Evolutionary conservation across 331 rosid species (phyloP).

Genomic region (Rosa hybrid): DNA sequence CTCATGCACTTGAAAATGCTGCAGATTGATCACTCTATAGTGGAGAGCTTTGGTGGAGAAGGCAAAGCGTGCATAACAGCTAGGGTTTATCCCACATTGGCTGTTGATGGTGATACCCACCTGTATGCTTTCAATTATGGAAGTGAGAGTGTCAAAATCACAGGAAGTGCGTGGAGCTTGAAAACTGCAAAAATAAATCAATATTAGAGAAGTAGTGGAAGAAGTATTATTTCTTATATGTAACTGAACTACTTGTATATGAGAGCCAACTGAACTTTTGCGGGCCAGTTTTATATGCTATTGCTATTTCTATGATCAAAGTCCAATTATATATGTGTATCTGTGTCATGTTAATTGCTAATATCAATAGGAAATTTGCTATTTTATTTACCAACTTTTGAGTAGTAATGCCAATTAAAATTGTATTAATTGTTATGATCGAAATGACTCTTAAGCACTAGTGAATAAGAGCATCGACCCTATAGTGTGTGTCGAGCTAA

Average conservation of each 20-base stretch:
- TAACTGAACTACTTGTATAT: background rate
- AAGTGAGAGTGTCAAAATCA: slow-evolving; percentile 36
- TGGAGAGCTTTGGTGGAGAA: slow-evolving; percentile 70
- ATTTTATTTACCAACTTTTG: too few relatives aligned
- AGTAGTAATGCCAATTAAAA: too few relatives aligned
- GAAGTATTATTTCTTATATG: background rate
- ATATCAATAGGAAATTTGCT: too few relatives aligned
- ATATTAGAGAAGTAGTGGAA: background rate
- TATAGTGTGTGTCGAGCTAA: too few relatives aligned
- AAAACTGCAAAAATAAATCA: slow-evolving; percentile 45
- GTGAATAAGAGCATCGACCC: too few relatives aligned
- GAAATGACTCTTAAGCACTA: too few relatives aligned
- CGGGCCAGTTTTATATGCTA: background rate
- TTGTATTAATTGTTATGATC: too few relatives aligned
- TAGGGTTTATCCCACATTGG: slow-evolving; percentile 68
- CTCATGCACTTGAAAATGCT: background rate
- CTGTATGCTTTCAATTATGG: slow-evolving; percentile 68
- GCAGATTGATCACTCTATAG: slow-evolving; percentile 73
- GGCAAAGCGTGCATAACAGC: slow-evolving; percentile 60
- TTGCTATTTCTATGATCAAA: background rate
- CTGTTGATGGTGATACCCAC: slow-evolving; percentile 39
- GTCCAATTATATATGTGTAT: background rate
- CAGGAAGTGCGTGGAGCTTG: slow-evolving; percentile 64
- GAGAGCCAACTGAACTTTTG: background rate
- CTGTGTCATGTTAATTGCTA: too few relatives aligned